Conservation (phyloP, 768 basidiomycete genomes). For the Xerocomus brunneocitrinus region DNA sequence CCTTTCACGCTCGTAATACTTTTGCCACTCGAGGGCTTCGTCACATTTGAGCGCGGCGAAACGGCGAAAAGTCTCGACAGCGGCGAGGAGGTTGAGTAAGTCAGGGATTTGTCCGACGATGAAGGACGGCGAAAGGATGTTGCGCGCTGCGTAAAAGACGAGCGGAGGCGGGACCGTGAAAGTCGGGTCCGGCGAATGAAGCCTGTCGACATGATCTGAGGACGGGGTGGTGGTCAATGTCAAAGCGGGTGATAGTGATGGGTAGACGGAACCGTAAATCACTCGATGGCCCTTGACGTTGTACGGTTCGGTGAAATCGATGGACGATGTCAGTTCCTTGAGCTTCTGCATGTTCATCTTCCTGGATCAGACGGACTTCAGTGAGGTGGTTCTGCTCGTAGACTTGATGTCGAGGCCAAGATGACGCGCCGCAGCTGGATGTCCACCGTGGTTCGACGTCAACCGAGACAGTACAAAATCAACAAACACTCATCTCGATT, state of each 20-base stretch:
- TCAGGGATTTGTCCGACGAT: slow-evolving; percentile 31
- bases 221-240: neutral
- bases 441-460: too few relatives aligned
- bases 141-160: slow-evolving; percentile 26
- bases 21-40: slow-evolving; percentile 25
- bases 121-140: slow-evolving; percentile 27
- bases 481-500: neutral
- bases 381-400: neutral
- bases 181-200: neutral
- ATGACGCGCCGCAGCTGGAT: neutral
- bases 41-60: slow-evolving; percentile 13
- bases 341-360: neutral
- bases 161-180: slow-evolving; percentile 11
- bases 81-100: slow-evolving; percentile 21
- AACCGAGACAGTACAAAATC: neutral
- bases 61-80: slow-evolving; percentile 22
- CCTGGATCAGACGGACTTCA: neutral
- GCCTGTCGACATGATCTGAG: slow-evolving; percentile 9
- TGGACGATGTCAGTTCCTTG: slow-evolving; percentile 7
- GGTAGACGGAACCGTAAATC: slow-evolving; percentile 14
- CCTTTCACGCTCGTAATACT: slow-evolving; percentile 15
- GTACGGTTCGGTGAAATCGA: slow-evolving; percentile 19
- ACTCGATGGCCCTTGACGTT: slow-evolving; percentile 4
- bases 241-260: neutral
- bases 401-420: neutral